Evolutionary conservation across 2,329 filamentous ascomycete species (phyloP).

Genomic region (Exophiala viscosa): DNA sequence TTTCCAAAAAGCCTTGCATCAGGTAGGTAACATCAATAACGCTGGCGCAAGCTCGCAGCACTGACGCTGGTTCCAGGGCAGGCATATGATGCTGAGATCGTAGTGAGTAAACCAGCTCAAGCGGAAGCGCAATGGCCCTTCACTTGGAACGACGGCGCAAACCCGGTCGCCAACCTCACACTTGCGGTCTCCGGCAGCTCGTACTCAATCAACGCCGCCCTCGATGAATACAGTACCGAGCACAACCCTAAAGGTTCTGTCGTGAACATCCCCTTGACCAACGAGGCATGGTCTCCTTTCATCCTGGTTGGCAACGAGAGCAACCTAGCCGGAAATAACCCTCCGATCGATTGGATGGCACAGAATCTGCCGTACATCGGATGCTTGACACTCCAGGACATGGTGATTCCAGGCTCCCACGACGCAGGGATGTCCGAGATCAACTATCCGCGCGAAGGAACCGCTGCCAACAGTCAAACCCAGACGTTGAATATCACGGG

Average conservation of each 20-base stretch:
- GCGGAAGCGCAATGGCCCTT: not conserved
- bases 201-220: not conserved
- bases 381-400: constrained; percentile 42
- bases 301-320: constrained; percentile 37
- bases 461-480: constrained; percentile 22
- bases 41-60: too few species aligned
- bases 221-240: constrained; percentile 28
- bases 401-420: constrained; percentile 50
- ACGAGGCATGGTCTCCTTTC: constrained; percentile 24
- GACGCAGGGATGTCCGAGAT: constrained; percentile 48
- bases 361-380: constrained; percentile 37
- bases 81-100: not conserved
- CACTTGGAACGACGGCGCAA: not conserved
- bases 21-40: not conserved
- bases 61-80: not conserved
- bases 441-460: constrained; percentile 3
- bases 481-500: constrained; percentile 46
- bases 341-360: constrained; percentile 41
- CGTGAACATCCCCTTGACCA: not conserved
- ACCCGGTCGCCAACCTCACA: constrained; percentile 1
- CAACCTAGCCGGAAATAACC: constrained; percentile 34
- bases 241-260: constrained; percentile 6
- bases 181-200: not conserved
- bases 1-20: constrained; percentile 1
- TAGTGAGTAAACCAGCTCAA: not conserved